Percentiles rank a stretch among this genome's conserved stretches.
These are phyloP conservation scores for Phytopythium aichiense DNA, from an alignment of 352 stramenopile genomes.

Conservation along the genomic window DNA sequence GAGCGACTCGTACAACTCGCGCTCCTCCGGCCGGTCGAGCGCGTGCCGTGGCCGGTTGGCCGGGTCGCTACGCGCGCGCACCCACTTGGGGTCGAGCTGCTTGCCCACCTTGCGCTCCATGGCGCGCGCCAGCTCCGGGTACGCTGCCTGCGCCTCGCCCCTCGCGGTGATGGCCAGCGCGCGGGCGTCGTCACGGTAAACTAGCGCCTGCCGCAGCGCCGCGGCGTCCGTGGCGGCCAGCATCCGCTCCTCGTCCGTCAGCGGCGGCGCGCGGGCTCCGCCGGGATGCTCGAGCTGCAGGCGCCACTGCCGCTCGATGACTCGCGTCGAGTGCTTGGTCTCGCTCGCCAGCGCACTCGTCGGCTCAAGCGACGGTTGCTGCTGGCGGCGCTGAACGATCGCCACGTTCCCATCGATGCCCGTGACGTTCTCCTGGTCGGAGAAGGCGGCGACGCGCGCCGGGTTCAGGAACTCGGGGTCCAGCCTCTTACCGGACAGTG, in stretches of 20 bases:
- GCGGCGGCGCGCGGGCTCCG: constrained; percentile 2
- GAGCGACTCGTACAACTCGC: constrained; percentile 41
- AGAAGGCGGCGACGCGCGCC: constrained; percentile 32
- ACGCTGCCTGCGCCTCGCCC: constrained; percentile 8
- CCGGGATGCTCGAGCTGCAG: constrained; percentile 14
- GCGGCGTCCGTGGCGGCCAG: constrained; percentile 56
- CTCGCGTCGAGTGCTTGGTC: constrained; percentile 35
- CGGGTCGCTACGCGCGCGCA: constrained; percentile 45
- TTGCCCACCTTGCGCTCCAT: constrained; percentile 60
- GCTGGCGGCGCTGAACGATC: constrained; percentile 2
- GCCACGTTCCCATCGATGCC: neutral
- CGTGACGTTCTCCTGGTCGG: constrained; percentile 11
- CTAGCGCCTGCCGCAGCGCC: constrained; percentile 10
- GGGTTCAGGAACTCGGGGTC: constrained; percentile 56
- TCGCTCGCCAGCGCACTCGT: constrained; percentile 15
- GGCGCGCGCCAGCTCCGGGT: constrained; percentile 31
- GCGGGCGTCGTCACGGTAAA: neutral
- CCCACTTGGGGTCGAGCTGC: constrained; percentile 60
- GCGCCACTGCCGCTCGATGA: constrained; percentile 31
- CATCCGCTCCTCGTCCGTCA: constrained; percentile 32
- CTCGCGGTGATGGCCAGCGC: neutral
- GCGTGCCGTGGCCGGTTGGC: constrained; percentile 41
- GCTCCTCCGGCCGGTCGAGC: constrained; percentile 47
- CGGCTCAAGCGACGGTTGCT: neutral
- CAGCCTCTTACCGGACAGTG: constrained; percentile 25